Conservation (phyloP, 768 basidiomycete species). For the Pleurotus citrinopileatus region DNA sequence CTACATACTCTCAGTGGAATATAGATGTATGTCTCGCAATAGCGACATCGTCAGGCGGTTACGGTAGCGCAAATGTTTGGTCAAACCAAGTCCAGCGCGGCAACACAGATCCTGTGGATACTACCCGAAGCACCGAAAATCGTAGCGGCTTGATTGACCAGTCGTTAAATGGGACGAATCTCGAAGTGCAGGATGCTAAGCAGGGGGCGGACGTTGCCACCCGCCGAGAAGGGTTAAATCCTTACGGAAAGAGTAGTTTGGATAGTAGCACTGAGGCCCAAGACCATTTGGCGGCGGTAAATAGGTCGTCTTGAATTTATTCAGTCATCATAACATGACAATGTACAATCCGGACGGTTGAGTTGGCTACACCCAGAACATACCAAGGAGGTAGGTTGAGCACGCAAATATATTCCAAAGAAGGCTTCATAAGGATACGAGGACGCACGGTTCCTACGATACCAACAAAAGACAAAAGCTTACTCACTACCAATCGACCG, state of each 20-base stretch:
- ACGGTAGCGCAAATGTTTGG: conserved; percentile 2
- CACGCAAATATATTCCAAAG: too few species aligned
- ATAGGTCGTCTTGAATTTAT: neutral
- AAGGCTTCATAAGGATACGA: too few species aligned
- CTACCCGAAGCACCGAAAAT: neutral
- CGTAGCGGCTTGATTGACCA: neutral
- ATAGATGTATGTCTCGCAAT: neutral
- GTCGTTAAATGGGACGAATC: conserved; percentile 1
- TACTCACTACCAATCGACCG: too few species aligned
- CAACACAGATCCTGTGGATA: neutral
- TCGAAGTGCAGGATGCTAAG: neutral
- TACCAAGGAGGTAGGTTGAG: too few species aligned
- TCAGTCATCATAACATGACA: too few species aligned
- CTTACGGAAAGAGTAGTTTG: conserved; percentile 1
- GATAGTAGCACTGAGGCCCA: neutral
- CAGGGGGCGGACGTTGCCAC: neutral
- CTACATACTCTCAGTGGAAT: neutral
- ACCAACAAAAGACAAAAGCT: too few species aligned
- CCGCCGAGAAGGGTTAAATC: neutral
- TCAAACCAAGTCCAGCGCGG: conserved; percentile 1
- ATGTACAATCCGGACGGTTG: too few species aligned
- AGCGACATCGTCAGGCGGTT: conserved; percentile 1
- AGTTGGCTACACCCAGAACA: too few species aligned
- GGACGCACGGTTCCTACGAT: too few species aligned
- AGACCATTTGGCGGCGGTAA: neutral